A percentile compares a stretch with the other conserved stretches of the same genome.
Conservation (phyloP, 1,284 basidiomycete genomes). For the Inonotus hispidus region DNA sequence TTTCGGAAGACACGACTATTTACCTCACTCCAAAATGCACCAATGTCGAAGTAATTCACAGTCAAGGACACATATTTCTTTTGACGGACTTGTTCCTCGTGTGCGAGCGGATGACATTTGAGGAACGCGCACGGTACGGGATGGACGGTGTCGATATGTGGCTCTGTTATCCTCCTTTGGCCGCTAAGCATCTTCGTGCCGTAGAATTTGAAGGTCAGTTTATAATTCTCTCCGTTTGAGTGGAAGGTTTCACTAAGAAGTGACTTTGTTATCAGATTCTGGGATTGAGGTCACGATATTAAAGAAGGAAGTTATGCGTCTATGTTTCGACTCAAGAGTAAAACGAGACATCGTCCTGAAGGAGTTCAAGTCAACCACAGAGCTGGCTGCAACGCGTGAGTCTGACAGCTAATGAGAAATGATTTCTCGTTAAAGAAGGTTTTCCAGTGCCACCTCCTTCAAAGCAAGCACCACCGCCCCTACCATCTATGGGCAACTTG, state of each 20-base stretch:
- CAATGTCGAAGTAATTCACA: slow-evolving; percentile 67
- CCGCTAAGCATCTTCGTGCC: slow-evolving; percentile 88
- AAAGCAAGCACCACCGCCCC: slow-evolving; percentile 54
- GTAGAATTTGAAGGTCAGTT: slow-evolving; percentile 49
- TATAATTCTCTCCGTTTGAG: background rate
- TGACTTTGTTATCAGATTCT: slow-evolving; percentile 42
- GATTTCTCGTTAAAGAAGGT: slow-evolving; percentile 1
- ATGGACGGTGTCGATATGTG: slow-evolving; percentile 78
- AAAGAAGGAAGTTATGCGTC: slow-evolving; percentile 78
- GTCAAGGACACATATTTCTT: slow-evolving; percentile 80
- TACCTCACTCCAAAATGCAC: slow-evolving; percentile 77
- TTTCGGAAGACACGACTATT: slow-evolving; percentile 71
- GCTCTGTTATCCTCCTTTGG: slow-evolving; percentile 92
- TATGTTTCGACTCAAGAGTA: slow-evolving; percentile 61
- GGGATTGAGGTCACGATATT: slow-evolving; percentile 79
- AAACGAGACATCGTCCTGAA: slow-evolving; percentile 62
- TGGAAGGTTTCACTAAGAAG: background rate
- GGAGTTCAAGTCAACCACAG: slow-evolving; percentile 83
- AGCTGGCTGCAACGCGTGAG: slow-evolving; percentile 72
- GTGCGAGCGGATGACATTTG: slow-evolving; percentile 73
- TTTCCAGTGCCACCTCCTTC: slow-evolving; percentile 49
- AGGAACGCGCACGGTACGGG: slow-evolving; percentile 48
- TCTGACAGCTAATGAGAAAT: slow-evolving; percentile 19
- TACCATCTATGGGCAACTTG: slow-evolving; percentile 38
- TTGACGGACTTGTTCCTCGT: slow-evolving; percentile 91